Percentiles rank a stretch among this genome's conserved stretches.
Conservation (phyloP, 2,329 filamentous ascomycete species). For the Trichoderma polysporum region DNA sequence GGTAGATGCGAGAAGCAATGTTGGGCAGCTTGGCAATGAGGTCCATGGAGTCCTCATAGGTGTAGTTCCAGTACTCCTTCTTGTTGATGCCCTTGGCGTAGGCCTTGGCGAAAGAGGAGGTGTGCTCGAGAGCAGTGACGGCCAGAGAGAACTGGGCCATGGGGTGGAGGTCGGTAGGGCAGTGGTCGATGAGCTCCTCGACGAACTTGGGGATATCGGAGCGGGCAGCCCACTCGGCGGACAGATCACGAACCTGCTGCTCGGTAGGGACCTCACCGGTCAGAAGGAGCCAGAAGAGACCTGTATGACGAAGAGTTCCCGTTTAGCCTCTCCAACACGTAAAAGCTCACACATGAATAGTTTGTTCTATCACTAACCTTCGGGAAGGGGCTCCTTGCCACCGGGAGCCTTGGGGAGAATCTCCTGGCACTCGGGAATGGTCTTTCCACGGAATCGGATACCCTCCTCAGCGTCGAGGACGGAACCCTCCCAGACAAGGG, state of each 20-base stretch:
- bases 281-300: constrained; percentile 99
- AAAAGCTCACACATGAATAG: neutral
- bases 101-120: constrained; percentile 95
- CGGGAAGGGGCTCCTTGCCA: constrained; percentile 93
- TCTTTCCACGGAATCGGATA: constrained; percentile 99
- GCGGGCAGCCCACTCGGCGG: constrained; percentile 97
- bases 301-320: constrained; percentile 39
- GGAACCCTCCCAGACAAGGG: constrained; percentile 97
- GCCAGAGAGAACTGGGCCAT: constrained; percentile 99
- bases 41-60: constrained; percentile 99
- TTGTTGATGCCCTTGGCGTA: constrained; percentile 99
- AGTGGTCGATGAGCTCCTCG: constrained; percentile 99
- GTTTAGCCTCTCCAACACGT: neutral
- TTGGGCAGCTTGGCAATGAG: constrained; percentile 99
- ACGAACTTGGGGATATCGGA: constrained; percentile 97
- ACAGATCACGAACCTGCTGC: constrained; percentile 97
- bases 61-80: constrained; percentile 99
- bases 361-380: constrained; percentile 56
- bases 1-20: constrained; percentile 98
- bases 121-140: constrained; percentile 96
- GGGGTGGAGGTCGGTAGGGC: constrained; percentile 96
- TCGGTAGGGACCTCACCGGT: constrained; percentile 97
- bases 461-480: constrained; percentile 98
- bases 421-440: constrained; percentile 98
- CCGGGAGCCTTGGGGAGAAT: constrained; percentile 95